Conservation (phyloP, 495 filamentous ascomycete species). For the Jackrogersella multiformis region DNA sequence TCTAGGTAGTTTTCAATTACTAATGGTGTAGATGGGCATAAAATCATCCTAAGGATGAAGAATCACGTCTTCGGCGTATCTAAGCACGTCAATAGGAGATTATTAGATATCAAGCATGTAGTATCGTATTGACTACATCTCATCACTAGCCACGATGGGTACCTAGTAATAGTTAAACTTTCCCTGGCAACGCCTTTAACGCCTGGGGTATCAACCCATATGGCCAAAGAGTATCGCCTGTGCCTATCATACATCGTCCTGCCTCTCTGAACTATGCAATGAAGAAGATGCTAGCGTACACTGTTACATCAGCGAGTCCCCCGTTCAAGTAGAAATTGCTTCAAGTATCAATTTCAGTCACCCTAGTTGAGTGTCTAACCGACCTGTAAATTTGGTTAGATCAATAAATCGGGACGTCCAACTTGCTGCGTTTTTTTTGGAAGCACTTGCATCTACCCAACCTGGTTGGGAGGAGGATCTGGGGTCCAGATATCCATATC, state of each 20-base stretch:
- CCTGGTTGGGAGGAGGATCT: background rate
- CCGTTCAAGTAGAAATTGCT: background rate
- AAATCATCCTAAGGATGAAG: too few species aligned
- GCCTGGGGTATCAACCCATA: constrained; percentile 37
- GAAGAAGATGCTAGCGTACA: constrained; percentile 1
- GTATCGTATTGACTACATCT: background rate
- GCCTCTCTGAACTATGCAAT: background rate
- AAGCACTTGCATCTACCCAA: too few species aligned
- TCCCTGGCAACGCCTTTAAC: constrained; percentile 29
- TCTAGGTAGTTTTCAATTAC: background rate
- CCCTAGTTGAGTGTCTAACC: too few species aligned
- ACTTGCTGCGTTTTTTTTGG: background rate
- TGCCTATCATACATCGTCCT: constrained; percentile 21
- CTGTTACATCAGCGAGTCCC: background rate
- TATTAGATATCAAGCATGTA: background rate
- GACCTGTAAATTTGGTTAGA: too few species aligned
- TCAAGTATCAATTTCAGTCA: background rate
- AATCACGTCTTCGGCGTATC: too few species aligned
- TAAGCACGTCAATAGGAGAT: too few species aligned
- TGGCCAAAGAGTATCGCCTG: constrained; percentile 23
- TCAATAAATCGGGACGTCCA: background rate
- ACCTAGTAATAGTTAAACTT: background rate
- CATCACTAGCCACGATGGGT: background rate
- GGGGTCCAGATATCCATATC: background rate
- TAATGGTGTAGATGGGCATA: background rate